phyloP scores from a whole-genome alignment of 257 asterid species.

The Fraxinus cuspidata region DNA sequence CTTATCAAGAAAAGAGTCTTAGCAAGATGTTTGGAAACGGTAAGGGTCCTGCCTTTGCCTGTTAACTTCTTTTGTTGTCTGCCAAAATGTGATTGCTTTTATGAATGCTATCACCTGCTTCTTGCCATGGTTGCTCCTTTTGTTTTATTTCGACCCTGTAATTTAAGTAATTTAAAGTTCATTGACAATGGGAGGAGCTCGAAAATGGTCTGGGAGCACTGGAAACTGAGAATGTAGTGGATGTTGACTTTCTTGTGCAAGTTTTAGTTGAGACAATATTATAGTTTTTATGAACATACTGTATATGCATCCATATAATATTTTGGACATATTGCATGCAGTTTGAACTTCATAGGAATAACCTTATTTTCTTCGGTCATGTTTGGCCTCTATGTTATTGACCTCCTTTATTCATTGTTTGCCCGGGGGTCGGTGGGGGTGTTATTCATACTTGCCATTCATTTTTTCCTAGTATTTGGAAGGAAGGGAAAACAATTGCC shows the following conservation, averaged over 20 bases:
- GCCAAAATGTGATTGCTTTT: background rate
- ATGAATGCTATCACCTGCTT: background rate
- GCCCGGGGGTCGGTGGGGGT: background rate
- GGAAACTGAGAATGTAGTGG: background rate
- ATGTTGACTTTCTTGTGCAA: background rate
- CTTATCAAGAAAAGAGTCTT: constrained; percentile 98
- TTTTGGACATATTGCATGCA: background rate
- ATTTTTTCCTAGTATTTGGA: background rate
- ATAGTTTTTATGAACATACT: background rate
- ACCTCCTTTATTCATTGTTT: background rate
- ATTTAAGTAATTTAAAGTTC: constrained; percentile 3
- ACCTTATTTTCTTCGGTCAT: background rate
- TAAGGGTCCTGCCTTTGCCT: constrained; percentile 32
- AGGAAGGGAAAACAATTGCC: background rate
- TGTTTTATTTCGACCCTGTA: constrained; percentile 1
- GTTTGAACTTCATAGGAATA: background rate
- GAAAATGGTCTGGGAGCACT: constrained; percentile 8
- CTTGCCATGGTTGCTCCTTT: background rate
- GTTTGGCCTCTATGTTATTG: background rate
- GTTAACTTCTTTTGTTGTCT: background rate
- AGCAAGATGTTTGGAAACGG: constrained; percentile 98
- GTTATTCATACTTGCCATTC: too few relatives aligned
- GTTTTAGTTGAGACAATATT: background rate
- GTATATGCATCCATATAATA: background rate
- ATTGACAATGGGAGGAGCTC: background rate